Evolutionary conservation across 148 eudicot genomes (phyloP), one percentile per base, ranked within the genome.

Genomic region (Rhododendron henanense): DNA sequence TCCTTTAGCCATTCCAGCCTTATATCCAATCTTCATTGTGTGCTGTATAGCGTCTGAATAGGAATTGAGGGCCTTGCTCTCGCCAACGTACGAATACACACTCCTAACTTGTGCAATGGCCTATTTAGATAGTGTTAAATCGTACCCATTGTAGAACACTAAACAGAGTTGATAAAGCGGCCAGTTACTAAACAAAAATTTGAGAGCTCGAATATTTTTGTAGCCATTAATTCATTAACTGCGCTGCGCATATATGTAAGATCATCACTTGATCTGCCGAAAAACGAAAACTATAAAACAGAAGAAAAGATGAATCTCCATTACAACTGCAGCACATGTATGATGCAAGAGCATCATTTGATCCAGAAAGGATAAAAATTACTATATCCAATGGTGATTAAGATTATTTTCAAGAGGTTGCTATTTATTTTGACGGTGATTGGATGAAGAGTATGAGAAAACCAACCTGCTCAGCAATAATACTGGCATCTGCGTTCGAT

Each of bases 1-100:
- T 39, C 99, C 99, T 88, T 97, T 97, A 0, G 98, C 99, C 98
- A 97, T 97, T 77, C 99, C 99, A 83, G 99, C 99, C 87, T 97
- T 97, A 90, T 97, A 97, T 13, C 99, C 99, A 31, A 97, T 95
- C 87, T 94, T 91, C 80, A 97, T 88, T 1, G 98, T 97, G 84
- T 94, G 91, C 65, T 97, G 98, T 84, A 97, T 97, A 1, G 98
- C 95, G 90, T 97, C 98, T 9, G 99, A 97, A 88, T 97, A 97
- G 3, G 98, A 90, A 84, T 93, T 90, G 4, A 97, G 94, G 28
- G 98, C 94, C 88, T 95, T 97, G 85, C 80, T 93, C 91, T 97
- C 99, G 39, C 99, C 99, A 57, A 93, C 98, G 82, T 94, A 97
- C 0, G 99, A 97, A 89, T 97, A 97, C 45, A 97, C 98, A 2